A percentile compares a stretch with the other conserved stretches of the same genome.
phyloP scores from a whole-genome alignment of 2,329 filamentous ascomycete genomes.

The Aspergillus puulaauensis region DNA sequence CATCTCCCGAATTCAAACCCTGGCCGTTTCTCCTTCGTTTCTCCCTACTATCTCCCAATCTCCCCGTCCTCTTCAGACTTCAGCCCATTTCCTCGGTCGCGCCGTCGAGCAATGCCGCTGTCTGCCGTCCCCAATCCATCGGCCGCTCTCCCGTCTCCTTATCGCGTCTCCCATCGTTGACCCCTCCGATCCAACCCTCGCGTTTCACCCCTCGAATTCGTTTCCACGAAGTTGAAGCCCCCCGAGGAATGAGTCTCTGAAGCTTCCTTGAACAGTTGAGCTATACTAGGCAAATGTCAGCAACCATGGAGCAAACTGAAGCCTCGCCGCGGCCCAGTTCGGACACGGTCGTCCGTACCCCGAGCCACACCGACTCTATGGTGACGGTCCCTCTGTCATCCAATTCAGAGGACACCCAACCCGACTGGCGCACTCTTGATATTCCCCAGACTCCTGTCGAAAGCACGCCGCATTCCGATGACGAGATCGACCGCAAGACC shows the following conservation, averaged over 20 bases:
- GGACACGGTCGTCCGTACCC: constrained; percentile 16
- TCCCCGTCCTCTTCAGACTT: not conserved
- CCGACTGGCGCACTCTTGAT: constrained; percentile 48
- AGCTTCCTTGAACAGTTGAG: not conserved
- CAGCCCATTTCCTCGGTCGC: not conserved
- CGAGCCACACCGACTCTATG: constrained; percentile 64
- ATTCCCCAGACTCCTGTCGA: constrained; percentile 31
- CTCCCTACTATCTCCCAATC: not conserved
- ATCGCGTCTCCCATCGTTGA: constrained; percentile 15
- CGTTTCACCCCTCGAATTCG: not conserved
- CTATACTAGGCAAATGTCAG: not conserved
- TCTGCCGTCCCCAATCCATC: constrained; percentile 10
- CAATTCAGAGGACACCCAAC: constrained; percentile 43
- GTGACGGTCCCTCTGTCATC: constrained; percentile 71
- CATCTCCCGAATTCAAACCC: constrained; percentile 2
- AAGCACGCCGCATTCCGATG: constrained; percentile 19
- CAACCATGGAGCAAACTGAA: constrained; percentile 26
- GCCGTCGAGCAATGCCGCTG: constrained; percentile 19
- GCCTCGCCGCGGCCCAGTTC: constrained; percentile 22
- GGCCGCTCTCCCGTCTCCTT: constrained; percentile 13
- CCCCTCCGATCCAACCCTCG: constrained; percentile 10
- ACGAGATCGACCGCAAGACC: constrained; percentile 18
- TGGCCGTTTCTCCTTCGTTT: constrained; percentile 4
- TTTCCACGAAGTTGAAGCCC: not conserved
- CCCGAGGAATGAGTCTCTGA: constrained; percentile 12